These are phyloP conservation scores for Scheffersomyces stambukii DNA, from an alignment of 1,139 yeast species.

Conservation along the genomic window DNA sequence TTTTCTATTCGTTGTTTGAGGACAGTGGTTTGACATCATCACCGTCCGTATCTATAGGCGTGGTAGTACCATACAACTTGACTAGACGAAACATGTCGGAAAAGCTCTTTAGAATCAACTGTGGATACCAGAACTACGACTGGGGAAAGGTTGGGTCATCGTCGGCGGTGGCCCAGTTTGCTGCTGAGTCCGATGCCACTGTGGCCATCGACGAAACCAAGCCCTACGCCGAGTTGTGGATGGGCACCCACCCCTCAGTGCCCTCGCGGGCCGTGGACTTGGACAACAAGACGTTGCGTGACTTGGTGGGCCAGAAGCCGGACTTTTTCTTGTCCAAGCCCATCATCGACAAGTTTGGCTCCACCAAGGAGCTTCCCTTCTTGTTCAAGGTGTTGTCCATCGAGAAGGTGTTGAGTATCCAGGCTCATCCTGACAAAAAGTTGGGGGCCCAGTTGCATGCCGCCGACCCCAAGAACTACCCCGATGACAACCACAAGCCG, in stretches of 20 bases:
- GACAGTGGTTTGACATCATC: too few species aligned
- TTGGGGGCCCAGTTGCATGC: slow-evolving; percentile 74
- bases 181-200: slow-evolving; percentile 62
- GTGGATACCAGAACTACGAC: slow-evolving; percentile 68
- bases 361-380: slow-evolving; percentile 75
- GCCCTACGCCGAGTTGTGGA: slow-evolving; percentile 94
- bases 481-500: slow-evolving; percentile 97
- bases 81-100: slow-evolving; percentile 10
- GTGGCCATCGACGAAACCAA: slow-evolving; percentile 58
- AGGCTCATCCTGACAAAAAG: slow-evolving; percentile 94
- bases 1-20: too few species aligned
- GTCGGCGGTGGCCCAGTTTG: slow-evolving; percentile 88
- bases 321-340: slow-evolving; percentile 50
- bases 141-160: slow-evolving; percentile 86
- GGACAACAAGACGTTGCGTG: slow-evolving; percentile 56
- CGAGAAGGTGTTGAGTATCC: slow-evolving; percentile 88
- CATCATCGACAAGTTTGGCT: slow-evolving; percentile 64
- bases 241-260: slow-evolving; percentile 96
- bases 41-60: too few species aligned
- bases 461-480: slow-evolving; percentile 87
- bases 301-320: slow-evolving; percentile 61
- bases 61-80: too few species aligned
- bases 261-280: slow-evolving; percentile 63
- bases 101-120: slow-evolving; percentile 40
- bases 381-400: slow-evolving; percentile 91